phyloP scores from a whole-genome alignment of 2,329 filamentous ascomycete genomes.

The Akanthomyces muscarius region DNA sequence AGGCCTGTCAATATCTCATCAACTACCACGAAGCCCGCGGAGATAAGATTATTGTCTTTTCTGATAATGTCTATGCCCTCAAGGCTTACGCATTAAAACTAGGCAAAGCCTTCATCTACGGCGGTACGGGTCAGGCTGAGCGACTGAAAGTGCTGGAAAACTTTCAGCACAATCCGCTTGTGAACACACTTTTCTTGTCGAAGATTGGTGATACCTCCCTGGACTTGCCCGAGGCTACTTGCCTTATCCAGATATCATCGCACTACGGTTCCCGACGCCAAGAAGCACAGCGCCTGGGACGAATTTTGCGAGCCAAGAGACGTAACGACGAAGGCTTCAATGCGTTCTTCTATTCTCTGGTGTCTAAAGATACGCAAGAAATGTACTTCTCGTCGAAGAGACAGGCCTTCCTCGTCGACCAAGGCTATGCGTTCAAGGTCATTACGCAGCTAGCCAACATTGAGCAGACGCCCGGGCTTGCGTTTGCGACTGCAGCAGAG shows the following conservation, averaged over 20 bases:
- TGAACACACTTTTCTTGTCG: slow-evolving; percentile 91
- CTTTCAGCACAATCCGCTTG: slow-evolving; percentile 85
- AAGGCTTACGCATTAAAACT: slow-evolving; percentile 80
- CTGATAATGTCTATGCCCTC: slow-evolving; percentile 92
- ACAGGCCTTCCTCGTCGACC: slow-evolving; percentile 94
- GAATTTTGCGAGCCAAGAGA: slow-evolving; percentile 90
- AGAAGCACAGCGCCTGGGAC: slow-evolving; percentile 88
- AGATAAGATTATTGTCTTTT: slow-evolving; percentile 98
- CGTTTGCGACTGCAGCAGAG: slow-evolving; percentile 74
- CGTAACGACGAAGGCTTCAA: slow-evolving; percentile 98
- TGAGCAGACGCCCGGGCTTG: slow-evolving; percentile 74
- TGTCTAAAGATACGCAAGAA: slow-evolving; percentile 95
- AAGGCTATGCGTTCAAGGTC: slow-evolving; percentile 98
- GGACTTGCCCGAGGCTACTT: slow-evolving; percentile 92
- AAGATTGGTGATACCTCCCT: slow-evolving; percentile 99
- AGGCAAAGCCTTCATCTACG: slow-evolving; percentile 85
- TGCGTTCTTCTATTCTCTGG: slow-evolving; percentile 96
- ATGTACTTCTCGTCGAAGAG: slow-evolving; percentile 98
- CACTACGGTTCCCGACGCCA: slow-evolving; percentile 96
- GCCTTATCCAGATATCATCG: slow-evolving; percentile 93
- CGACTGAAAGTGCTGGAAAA: slow-evolving; percentile 85
- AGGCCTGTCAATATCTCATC: slow-evolving; percentile 96
- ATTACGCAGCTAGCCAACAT: slow-evolving; percentile 94
- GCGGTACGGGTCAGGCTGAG: slow-evolving; percentile 80
- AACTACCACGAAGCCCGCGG: slow-evolving; percentile 93